phyloP scores from a whole-genome alignment of 345 rosid species.

The Linum usitatissimum region DNA sequence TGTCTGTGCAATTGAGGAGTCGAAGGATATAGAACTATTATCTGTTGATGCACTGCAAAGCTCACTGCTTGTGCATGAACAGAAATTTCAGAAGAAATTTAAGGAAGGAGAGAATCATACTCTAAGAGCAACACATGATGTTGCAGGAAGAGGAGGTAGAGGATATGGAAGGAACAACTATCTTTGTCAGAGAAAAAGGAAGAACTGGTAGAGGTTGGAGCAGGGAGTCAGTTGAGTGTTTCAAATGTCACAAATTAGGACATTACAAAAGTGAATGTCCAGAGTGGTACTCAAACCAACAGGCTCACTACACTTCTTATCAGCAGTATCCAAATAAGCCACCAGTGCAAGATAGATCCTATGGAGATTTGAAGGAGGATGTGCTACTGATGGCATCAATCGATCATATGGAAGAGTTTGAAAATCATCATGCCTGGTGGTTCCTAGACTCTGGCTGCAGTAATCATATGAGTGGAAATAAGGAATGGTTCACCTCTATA shows the following conservation, averaged over 20 bases:
- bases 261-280: background rate
- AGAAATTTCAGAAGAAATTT: background rate
- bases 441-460: background rate
- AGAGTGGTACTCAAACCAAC: background rate
- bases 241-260: background rate
- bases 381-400: background rate
- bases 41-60: background rate
- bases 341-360: too few species aligned
- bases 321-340: too few species aligned
- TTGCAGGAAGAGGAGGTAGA: background rate
- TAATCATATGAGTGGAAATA: background rate
- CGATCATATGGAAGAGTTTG: background rate
- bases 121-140: background rate
- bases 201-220: background rate
- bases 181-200: background rate
- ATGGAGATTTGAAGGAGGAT: background rate
- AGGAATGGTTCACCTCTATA: background rate
- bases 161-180: too few species aligned
- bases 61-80: background rate
- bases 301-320: background rate
- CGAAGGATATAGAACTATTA: background rate
- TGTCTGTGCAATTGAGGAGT: background rate
- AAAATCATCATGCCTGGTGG: background rate
- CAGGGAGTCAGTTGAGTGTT: background rate
- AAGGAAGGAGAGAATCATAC: background rate